Base-by-base conservation (phyloP, 1,284 basidiomycete species). In the Pyrrhoderma noxium region DNA sequence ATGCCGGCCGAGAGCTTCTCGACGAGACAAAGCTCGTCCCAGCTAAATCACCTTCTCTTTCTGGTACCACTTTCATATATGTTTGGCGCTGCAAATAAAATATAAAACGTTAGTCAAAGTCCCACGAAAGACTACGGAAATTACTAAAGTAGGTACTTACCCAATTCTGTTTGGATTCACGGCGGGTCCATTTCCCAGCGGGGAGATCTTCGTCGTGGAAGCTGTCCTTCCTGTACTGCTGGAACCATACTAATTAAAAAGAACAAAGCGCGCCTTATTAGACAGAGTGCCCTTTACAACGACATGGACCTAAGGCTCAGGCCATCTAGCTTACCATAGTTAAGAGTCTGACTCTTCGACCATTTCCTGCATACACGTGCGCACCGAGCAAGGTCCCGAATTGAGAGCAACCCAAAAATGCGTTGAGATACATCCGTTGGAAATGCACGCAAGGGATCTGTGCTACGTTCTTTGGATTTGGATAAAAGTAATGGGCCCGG, bases 181-280 rank as follows among this genome's bases (percentile, higher is more conserved):
- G 74, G 59, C 82, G 82, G n/a, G 87, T 86, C 87, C 87, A 90
- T 64, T 89, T 89, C 16, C 87, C 87, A 7, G 80, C 73, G 3
- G 87, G 86, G 39, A 89, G 64, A 55, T 76, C 80, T 36, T 80
- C 81, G 56, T 89, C 87, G 47, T 85, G 77, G 61, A 89, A 89
- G 61, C 82, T 82, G 55, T 89, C 87, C 60, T 80, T 85, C 54
- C 87, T 70, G 61, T 87, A 88, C 59, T 88, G 83, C 58, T 89
- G 85, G 71, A 93, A 94, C 91, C 91, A 94, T 2, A 93, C 91
- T 94, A 59, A n/a, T n/a, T n/a, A n/a, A n/a, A n/a, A n/a, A n/a
- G n/a, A n/a, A n/a, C n/a, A n/a, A n/a, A 1, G 47, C 11, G 27
- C 11, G 27, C 11, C 19, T 25, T 53, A 22, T 55, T 45, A 27